These are phyloP conservation scores for Nicotiana noctiflora DNA, from an alignment of 257 asterid species.

Conservation along the genomic window DNA sequence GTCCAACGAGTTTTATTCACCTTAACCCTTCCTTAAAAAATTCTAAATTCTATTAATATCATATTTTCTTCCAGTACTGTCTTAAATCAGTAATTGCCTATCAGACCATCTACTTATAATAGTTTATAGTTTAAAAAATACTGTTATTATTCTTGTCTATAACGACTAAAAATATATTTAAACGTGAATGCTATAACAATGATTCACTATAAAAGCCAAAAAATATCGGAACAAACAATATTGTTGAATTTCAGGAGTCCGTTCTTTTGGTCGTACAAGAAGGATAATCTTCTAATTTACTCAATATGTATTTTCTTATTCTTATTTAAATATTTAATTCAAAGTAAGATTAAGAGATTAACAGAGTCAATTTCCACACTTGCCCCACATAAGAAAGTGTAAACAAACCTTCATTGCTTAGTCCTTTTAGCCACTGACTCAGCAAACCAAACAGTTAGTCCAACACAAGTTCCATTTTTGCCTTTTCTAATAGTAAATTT, in stretches of 20 bases:
- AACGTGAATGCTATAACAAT: too few species aligned
- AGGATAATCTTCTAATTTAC: background rate
- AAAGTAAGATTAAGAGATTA: background rate
- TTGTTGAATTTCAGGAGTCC: background rate
- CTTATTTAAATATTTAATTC: background rate
- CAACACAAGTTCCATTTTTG: too few species aligned
- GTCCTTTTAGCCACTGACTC: slow-evolving; percentile 7
- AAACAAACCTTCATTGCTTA: background rate
- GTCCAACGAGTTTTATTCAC: background rate
- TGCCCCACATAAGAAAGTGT: background rate
- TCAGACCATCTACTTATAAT: background rate
- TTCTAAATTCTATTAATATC: background rate
- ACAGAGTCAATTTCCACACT: background rate
- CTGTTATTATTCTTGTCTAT: background rate
- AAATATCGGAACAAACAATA: too few species aligned
- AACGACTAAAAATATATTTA: too few species aligned
- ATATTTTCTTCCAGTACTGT: background rate
- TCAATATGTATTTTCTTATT: background rate
- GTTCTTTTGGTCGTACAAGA: background rate
- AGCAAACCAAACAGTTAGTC: background rate
- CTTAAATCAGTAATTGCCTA: background rate
- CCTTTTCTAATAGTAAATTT: background rate
- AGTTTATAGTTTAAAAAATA: background rate
- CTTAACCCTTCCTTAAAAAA: background rate
- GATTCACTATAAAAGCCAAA: too few species aligned